Conservation (phyloP, 1,284 basidiomycete species). For the Gymnopus androsaceus region DNA sequence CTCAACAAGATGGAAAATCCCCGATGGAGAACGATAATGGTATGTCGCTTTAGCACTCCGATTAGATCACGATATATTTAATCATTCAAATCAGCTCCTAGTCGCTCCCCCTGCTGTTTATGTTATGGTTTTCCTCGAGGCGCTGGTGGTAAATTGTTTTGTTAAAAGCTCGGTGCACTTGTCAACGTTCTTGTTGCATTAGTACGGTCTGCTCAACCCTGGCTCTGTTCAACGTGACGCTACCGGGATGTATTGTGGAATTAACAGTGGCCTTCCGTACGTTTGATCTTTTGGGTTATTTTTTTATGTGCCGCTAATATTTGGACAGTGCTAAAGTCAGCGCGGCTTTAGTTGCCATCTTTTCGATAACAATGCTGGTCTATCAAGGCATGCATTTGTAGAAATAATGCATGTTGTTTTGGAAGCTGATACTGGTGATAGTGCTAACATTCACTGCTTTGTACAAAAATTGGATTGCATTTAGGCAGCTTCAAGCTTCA, state of each 20-base stretch:
- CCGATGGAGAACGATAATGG: neutral
- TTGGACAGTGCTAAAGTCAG: neutral
- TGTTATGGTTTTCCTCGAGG: neutral
- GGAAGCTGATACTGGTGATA: neutral
- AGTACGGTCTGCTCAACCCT: neutral
- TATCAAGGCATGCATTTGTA: neutral
- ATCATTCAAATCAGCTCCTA: neutral
- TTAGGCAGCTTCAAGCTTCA: neutral
- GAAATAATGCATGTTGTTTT: neutral
- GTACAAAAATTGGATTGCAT: neutral
- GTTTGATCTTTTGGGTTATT: neutral
- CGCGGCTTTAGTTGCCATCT: neutral
- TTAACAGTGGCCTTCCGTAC: neutral
- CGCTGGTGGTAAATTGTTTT: neutral
- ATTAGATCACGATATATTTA: neutral
- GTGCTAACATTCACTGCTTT: neutral
- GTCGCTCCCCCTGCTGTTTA: neutral
- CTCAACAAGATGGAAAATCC: neutral
- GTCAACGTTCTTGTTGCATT: neutral
- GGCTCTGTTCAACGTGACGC: neutral
- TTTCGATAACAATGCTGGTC: constrained; percentile 1
- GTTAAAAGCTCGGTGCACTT: neutral
- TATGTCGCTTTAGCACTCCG: neutral
- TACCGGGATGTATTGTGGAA: neutral
- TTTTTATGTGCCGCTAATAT: neutral